Evolutionary conservation across 495 filamentous ascomycete genomes (phyloP), one percentile per base, ranked within the genome.

Genomic region (Tuber calosporum): DNA sequence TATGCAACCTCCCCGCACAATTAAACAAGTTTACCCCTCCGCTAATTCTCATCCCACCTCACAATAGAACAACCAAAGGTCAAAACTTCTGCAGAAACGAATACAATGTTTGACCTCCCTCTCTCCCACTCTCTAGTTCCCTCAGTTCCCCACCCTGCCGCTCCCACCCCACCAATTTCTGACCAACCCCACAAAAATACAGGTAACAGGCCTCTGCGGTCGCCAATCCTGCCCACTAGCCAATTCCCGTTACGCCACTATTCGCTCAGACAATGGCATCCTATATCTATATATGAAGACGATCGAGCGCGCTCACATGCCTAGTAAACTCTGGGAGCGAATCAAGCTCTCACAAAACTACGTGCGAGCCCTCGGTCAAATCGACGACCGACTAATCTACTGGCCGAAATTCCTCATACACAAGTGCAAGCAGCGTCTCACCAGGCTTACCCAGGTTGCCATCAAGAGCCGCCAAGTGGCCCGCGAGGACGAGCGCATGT

Each of bases 201-300:
- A 88, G 80, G 92, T 97, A 79, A 97, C 90, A 66, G 95, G 96
- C 76, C 88, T 98, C 69, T 99, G 96, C 88, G 96, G 94, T 83
- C 88, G 92, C 68, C 93, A 97, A 82, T 93, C 92, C 71, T 98
- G 95, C 83, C 95, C 95, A 34, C 90, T 99, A 69, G 95, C 95
- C 77, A 99, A 97, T 85, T 92, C 89, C 71, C 91, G 93, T 37
- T 99, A 99, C 86, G 96, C 95, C 66, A 98, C 95, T 22, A 88
- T 99, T 74, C 92, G 96, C 74, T 87, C 90, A 38, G 88, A 89
- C 66, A 93, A 92, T 39, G 92, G 92, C 67, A 87, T 87, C 36
- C 89, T 98, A 79, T 98, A 97, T 84, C 90, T 99, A 71, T 98
- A 97, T 87, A 96, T 97, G 87, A 99, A 97, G 85, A 96, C 93